Evolutionary conservation across 345 rosid species (phyloP).

Genomic region (Fremontodendron californicum): DNA sequence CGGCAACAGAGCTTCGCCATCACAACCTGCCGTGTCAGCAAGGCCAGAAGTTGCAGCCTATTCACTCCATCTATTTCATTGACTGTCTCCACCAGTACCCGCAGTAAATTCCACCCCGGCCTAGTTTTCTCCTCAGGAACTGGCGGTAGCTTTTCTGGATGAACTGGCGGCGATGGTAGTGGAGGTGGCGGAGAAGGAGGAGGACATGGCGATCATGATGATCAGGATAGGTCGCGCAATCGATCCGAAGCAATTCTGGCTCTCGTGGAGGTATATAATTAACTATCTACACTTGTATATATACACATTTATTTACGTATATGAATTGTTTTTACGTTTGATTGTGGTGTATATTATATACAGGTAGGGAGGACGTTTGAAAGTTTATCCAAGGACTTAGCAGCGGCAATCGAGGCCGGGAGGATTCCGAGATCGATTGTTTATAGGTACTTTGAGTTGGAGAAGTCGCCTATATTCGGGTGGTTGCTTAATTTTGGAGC

Average conservation of each 20-base stretch:
- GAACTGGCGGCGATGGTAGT: conserved; percentile 21
- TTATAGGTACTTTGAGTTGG: conserved; percentile 47
- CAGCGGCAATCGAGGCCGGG: conserved; percentile 52
- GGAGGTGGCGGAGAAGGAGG: conserved; percentile 19
- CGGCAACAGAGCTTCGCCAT: conserved; percentile 9
- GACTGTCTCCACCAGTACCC: not conserved
- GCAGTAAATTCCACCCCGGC: conserved; percentile 10
- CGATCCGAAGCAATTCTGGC: conserved; percentile 42
- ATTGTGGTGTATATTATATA: conserved; percentile 4
- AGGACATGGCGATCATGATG: conserved; percentile 19
- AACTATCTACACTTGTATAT: not conserved
- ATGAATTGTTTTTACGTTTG: not conserved
- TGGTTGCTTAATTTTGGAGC: conserved; percentile 68
- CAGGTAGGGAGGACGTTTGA: conserved; percentile 49
- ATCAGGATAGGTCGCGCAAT: conserved; percentile 37
- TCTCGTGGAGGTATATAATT: conserved; percentile 34
- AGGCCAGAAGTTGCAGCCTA: conserved; percentile 8
- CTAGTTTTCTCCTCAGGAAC: conserved; percentile 28
- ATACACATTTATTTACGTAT: too few relatives aligned
- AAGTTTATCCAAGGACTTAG: conserved; percentile 57
- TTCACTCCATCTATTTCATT: conserved; percentile 12
- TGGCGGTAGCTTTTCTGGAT: conserved; percentile 25
- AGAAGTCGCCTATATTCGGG: conserved; percentile 41
- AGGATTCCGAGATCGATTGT: conserved; percentile 50
- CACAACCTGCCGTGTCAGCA: conserved; percentile 13